These are phyloP conservation scores for Liriodendron chinense DNA, from an alignment of 164 flowering plant genomes.

Conservation along the genomic window DNA sequence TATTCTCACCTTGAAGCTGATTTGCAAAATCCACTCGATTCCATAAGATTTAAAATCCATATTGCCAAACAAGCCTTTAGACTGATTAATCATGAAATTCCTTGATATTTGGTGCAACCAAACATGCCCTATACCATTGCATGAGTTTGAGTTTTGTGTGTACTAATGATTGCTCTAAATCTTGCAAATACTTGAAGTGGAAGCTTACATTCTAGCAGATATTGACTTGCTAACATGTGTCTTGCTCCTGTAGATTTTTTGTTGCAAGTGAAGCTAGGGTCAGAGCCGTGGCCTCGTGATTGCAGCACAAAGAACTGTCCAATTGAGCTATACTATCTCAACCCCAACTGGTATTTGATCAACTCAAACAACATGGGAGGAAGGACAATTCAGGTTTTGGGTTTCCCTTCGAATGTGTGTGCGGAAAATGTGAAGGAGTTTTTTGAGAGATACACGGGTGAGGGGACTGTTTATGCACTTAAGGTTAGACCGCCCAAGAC, in stretches of 20 bases:
- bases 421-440: conserved; percentile 41
- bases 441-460: conserved; percentile 51
- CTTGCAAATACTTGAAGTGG: neutral
- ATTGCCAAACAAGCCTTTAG: neutral
- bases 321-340: neutral
- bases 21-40: neutral
- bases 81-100: neutral
- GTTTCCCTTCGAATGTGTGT: conserved; percentile 43
- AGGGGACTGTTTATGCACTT: conserved; percentile 50
- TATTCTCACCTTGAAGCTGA: neutral
- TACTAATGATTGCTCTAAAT: neutral
- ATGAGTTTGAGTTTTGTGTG: too few species aligned
- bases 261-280: neutral
- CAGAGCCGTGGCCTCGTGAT: neutral
- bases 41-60: neutral
- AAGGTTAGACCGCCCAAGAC: conserved; percentile 35
- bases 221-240: neutral
- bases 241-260: neutral
- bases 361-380: conserved; percentile 18
- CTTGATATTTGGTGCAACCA: neutral
- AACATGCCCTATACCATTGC: neutral
- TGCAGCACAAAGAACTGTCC: neutral
- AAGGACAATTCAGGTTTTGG: conserved; percentile 54
- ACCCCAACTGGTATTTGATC: neutral
- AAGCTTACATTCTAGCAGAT: neutral